Percentiles rank a stretch among this genome's conserved stretches.
Conservation (phyloP, 2,329 filamentous ascomycete genomes). For the Parafenestella ontariensis region DNA sequence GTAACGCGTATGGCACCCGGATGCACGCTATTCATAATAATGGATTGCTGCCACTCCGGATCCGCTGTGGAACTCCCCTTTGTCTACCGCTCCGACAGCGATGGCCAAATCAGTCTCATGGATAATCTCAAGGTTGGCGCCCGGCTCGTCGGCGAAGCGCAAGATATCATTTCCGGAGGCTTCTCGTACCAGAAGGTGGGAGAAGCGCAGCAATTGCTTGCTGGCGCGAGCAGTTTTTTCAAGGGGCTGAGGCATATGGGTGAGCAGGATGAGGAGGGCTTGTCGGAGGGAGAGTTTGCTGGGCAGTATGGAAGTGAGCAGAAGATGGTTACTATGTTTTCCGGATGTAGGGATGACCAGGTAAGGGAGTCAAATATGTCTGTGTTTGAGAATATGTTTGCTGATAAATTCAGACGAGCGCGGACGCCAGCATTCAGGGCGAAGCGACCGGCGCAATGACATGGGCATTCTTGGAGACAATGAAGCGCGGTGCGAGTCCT, state of each 20-base stretch:
- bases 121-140: slow-evolving; percentile 63
- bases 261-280: slow-evolving; percentile 55
- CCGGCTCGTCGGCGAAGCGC: slow-evolving; percentile 58
- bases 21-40: slow-evolving; percentile 62
- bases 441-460: slow-evolving; percentile 56
- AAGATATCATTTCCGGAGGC: slow-evolving; percentile 58
- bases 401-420: slow-evolving; percentile 45
- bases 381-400: neutral
- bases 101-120: slow-evolving; percentile 63
- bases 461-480: slow-evolving; percentile 56
- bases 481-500: slow-evolving; percentile 47
- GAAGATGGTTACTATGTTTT: slow-evolving; percentile 60
- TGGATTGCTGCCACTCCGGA: slow-evolving; percentile 69
- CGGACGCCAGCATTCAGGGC: slow-evolving; percentile 57
- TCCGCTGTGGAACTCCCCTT: slow-evolving; percentile 66
- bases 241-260: slow-evolving; percentile 57
- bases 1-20: slow-evolving; percentile 60
- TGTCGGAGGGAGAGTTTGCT: slow-evolving; percentile 47
- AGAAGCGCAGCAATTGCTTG: slow-evolving; percentile 61
- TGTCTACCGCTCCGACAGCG: slow-evolving; percentile 63
- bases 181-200: slow-evolving; percentile 58
- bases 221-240: slow-evolving; percentile 63
- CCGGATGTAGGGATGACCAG: slow-evolving; percentile 60
- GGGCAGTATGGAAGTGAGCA: slow-evolving; percentile 55
- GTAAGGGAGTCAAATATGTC: neutral